Conservation (phyloP, 441 rosid genomes). For the Mallotus repandus region DNA sequence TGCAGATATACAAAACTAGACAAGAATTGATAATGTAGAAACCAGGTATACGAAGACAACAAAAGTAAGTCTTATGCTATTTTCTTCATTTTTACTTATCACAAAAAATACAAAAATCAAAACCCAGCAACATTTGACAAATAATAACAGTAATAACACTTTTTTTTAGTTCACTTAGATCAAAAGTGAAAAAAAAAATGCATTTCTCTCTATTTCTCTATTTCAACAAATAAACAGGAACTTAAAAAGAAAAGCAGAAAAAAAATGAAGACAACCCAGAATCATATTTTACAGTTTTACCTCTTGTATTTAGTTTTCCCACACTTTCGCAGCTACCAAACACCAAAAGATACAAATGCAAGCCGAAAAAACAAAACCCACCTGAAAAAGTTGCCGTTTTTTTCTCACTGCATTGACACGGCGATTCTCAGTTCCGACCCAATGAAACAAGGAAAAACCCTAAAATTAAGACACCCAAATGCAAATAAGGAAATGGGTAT, state of each 20-base stretch:
- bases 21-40: background rate
- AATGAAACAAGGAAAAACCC: background rate
- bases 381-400: conserved; percentile 7
- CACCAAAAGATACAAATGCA: conserved; percentile 16
- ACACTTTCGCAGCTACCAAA: conserved; percentile 12
- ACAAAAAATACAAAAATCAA: background rate
- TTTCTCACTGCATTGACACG: conserved; percentile 10
- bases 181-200: background rate
- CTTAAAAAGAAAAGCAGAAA: background rate
- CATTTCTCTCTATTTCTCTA: background rate
- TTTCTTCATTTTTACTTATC: background rate
- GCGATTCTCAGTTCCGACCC: background rate
- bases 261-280: background rate
- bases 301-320: conserved; percentile 1
- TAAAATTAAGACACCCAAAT: background rate
- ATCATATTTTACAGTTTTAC: background rate
- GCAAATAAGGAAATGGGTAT: conserved; percentile 16
- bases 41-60: background rate
- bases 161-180: background rate
- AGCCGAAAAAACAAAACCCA: conserved; percentile 5
- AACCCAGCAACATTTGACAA: background rate
- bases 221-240: background rate
- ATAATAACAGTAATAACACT: background rate
- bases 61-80: background rate
- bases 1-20: conserved; percentile 4